Conservation (phyloP, 148 eudicot species). For the Fagopyrum esculentum region DNA sequence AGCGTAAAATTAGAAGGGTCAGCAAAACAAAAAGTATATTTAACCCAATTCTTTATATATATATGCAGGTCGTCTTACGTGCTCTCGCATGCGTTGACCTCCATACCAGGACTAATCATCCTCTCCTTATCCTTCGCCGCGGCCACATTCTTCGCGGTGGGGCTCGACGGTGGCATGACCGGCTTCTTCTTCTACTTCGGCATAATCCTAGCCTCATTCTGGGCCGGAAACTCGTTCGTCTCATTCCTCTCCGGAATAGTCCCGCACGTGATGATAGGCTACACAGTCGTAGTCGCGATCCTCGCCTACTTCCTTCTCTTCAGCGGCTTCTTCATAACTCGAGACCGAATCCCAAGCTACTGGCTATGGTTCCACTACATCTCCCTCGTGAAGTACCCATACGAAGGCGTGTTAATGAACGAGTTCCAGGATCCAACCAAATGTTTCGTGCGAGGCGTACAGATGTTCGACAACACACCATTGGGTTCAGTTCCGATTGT, state of each 20-base stretch:
- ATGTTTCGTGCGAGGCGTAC: constrained; percentile 20
- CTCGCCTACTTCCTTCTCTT: constrained; percentile 26
- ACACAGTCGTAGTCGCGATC: constrained; percentile 17
- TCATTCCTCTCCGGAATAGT: constrained; percentile 20
- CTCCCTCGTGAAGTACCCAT: constrained; percentile 31
- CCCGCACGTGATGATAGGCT: constrained; percentile 20
- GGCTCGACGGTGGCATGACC: constrained; percentile 15
- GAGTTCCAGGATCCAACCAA: constrained; percentile 17
- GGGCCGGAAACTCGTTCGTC: constrained; percentile 49
- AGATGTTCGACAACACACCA: constrained; percentile 24
- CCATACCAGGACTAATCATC: constrained; percentile 18
- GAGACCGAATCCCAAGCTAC: constrained; percentile 23
- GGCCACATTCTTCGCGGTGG: constrained; percentile 22
- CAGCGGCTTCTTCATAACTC: constrained; percentile 30
- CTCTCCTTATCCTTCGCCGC: constrained; percentile 19
- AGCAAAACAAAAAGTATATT: background rate
- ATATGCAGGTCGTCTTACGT: constrained; percentile 25
- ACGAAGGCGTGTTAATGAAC: constrained; percentile 24
- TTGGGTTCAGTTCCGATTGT: constrained; percentile 8
- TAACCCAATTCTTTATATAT: background rate
- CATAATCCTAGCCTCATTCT: constrained; percentile 39
- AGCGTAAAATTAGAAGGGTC: background rate
- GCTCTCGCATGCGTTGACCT: constrained; percentile 16
- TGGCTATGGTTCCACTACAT: constrained; percentile 35
- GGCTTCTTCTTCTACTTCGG: constrained; percentile 18